phyloP scores from a whole-genome alignment of 352 stramenopile genomes.

The Thalassiosira delicatula region DNA sequence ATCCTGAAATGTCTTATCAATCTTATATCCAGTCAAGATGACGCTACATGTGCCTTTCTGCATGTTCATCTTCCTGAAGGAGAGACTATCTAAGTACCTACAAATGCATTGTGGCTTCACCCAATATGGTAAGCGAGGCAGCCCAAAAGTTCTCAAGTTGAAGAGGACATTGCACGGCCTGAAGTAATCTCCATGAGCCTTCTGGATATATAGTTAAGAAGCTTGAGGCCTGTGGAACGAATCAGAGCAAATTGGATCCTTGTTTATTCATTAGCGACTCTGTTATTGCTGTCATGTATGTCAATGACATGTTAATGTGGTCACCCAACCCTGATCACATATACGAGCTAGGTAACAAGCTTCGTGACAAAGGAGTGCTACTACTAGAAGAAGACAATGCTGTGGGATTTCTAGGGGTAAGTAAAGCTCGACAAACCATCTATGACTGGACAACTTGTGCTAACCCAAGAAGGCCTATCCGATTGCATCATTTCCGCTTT shows the following conservation, averaged over 20 bases:
- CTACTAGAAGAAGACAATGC: neutral
- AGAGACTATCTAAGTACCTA: no score
- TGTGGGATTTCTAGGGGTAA: neutral
- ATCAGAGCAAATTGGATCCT: conserved; percentile 29
- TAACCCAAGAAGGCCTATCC: neutral
- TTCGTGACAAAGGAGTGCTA: conserved; percentile 10
- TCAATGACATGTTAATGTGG: conserved; percentile 30
- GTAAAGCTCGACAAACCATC: no score
- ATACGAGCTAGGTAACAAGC: conserved; percentile 11
- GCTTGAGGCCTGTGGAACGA: conserved; percentile 15
- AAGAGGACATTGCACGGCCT: conserved; percentile 46
- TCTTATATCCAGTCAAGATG: neutral
- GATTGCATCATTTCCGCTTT: neutral
- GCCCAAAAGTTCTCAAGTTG: conserved; percentile 50
- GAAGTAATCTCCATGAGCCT: conserved; percentile 27
- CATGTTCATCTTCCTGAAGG: conserved; percentile 8
- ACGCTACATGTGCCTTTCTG: conserved; percentile 27
- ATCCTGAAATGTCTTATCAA: conserved; percentile 17
- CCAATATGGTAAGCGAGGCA: conserved; percentile 3
- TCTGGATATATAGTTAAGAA: conserved; percentile 1
- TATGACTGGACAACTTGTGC: neutral
- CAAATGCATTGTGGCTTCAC: conserved; percentile 28
- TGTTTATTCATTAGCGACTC: conserved; percentile 35
- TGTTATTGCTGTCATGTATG: conserved; percentile 27
- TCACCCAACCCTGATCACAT: conserved; percentile 12